Evolutionary conservation across 164 flowering plant genomes (phyloP).

Genomic region (Stephania yunnanensis): DNA sequence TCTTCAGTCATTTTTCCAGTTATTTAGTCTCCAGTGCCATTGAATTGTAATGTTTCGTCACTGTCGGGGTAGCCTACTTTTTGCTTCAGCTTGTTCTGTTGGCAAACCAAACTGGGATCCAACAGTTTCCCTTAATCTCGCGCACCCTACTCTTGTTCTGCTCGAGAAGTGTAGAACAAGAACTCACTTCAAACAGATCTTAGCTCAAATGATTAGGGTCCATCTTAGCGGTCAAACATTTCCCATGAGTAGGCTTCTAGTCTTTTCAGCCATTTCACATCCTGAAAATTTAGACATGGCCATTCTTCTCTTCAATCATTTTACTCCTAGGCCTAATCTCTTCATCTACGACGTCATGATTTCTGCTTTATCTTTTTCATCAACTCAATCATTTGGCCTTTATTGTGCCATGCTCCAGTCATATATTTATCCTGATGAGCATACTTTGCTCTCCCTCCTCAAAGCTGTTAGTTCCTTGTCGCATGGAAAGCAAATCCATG

Average conservation of each 20-base stretch:
- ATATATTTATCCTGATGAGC: slow-evolving; percentile 24
- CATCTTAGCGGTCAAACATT: slow-evolving; percentile 36
- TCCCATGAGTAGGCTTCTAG: slow-evolving; percentile 60
- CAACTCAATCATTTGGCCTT: slow-evolving; percentile 20
- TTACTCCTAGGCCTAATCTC: slow-evolving; percentile 42
- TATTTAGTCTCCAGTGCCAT: slow-evolving; percentile 7
- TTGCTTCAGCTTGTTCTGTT: slow-evolving; percentile 16
- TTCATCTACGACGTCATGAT: slow-evolving; percentile 50
- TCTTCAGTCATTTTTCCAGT: slow-evolving; percentile 3
- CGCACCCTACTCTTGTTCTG: slow-evolving; percentile 46
- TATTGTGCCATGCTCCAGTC: slow-evolving; percentile 33
- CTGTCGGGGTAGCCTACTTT: slow-evolving; percentile 14
- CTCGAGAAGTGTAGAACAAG: slow-evolving; percentile 49
- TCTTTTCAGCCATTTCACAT: slow-evolving; percentile 37
- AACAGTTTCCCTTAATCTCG: slow-evolving; percentile 35
- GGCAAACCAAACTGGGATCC: slow-evolving; percentile 43
- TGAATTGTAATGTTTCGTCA: slow-evolving; percentile 22
- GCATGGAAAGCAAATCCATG: slow-evolving; percentile 26
- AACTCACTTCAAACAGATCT: slow-evolving; percentile 42
- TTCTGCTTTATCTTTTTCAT: slow-evolving; percentile 33
- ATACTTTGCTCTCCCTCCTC: slow-evolving; percentile 23
- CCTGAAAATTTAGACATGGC: slow-evolving; percentile 51
- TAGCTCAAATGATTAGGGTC: slow-evolving; percentile 45
- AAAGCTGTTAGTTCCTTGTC: slow-evolving; percentile 22
- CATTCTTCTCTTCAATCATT: slow-evolving; percentile 36